These are phyloP conservation scores for Trichoderma asperelloides DNA, from an alignment of 495 filamentous ascomycete species.

Conservation along the genomic window DNA sequence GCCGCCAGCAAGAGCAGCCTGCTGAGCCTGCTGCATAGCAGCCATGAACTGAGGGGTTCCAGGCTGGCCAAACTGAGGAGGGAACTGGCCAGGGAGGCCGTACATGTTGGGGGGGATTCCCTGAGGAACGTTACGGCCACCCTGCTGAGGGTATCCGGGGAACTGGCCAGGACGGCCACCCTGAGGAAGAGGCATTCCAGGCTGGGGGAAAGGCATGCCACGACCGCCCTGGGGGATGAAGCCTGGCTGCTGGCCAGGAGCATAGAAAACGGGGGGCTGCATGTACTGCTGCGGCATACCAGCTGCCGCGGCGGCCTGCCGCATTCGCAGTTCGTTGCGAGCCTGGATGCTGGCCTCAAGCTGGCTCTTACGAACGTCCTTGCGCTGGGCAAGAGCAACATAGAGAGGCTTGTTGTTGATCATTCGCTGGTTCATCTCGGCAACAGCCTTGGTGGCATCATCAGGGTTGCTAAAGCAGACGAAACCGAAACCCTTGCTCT, in stretches of 20 bases:
- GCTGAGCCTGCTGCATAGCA: conserved; percentile 62
- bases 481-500: conserved; percentile 99
- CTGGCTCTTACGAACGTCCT: conserved; percentile 98
- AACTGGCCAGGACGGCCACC: conserved; percentile 76
- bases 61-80: conserved; percentile 38
- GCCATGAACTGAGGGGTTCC: conserved; percentile 46
- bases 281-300: conserved; percentile 82
- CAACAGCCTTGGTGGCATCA: conserved; percentile 96
- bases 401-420: conserved; percentile 94
- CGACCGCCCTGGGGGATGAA: conserved; percentile 70
- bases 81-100: conserved; percentile 65
- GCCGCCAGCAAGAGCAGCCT: conserved; percentile 49
- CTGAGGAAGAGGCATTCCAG: conserved; percentile 76
- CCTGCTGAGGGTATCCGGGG: conserved; percentile 72
- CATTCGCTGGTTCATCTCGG: conserved; percentile 99
- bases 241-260: conserved; percentile 68
- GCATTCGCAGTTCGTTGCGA: conserved; percentile 95
- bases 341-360: conserved; percentile 98
- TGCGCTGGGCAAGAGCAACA: conserved; percentile 95
- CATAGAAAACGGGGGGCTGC: conserved; percentile 82
- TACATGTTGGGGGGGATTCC: conserved; percentile 77
- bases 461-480: conserved; percentile 99
- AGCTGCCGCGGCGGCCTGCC: conserved; percentile 88
- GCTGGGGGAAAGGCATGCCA: conserved; percentile 81
- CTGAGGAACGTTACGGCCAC: conserved; percentile 69